phyloP scores from a whole-genome alignment of 768 basidiomycete species.

The Phanerodontia chrysosporium region DNA sequence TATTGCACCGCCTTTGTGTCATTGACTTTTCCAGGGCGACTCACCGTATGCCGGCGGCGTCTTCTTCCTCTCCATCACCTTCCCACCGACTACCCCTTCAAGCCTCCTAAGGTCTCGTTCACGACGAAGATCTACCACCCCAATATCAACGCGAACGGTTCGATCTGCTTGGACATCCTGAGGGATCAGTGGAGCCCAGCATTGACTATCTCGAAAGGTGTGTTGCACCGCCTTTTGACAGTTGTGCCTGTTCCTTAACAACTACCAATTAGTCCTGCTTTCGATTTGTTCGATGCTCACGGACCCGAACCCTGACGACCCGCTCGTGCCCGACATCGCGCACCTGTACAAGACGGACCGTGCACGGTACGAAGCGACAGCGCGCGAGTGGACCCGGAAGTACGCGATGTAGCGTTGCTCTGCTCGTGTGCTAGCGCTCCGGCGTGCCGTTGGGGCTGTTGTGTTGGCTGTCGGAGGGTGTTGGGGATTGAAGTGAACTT shows the following conservation, averaged over 20 bases:
- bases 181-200: conserved; percentile 99
- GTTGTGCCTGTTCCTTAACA: too few relatives aligned
- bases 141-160: conserved; percentile 99
- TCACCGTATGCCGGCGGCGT: conserved; percentile 99
- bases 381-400: conserved; percentile 99
- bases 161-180: conserved; percentile 97
- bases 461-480: not conserved
- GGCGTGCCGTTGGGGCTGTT: not conserved
- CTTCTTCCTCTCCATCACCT: conserved; percentile 93
- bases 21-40: conserved; percentile 64
- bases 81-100: conserved; percentile 99
- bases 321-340: conserved; percentile 96
- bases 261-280: conserved; percentile 93
- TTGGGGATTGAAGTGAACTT: not conserved
- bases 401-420: conserved; percentile 36
- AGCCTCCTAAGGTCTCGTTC: conserved; percentile 99
- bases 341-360: conserved; percentile 99
- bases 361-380: conserved; percentile 93
- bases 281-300: conserved; percentile 99
- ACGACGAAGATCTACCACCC: conserved; percentile 99
- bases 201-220: conserved; percentile 97
- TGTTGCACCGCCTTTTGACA: not conserved
- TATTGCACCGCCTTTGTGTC: conserved; percentile 18
- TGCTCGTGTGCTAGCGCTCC: not conserved
- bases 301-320: conserved; percentile 99